Base-by-base conservation (phyloP, 2,329 filamentous ascomycete genomes). In the Penicillium sp. region DNA sequence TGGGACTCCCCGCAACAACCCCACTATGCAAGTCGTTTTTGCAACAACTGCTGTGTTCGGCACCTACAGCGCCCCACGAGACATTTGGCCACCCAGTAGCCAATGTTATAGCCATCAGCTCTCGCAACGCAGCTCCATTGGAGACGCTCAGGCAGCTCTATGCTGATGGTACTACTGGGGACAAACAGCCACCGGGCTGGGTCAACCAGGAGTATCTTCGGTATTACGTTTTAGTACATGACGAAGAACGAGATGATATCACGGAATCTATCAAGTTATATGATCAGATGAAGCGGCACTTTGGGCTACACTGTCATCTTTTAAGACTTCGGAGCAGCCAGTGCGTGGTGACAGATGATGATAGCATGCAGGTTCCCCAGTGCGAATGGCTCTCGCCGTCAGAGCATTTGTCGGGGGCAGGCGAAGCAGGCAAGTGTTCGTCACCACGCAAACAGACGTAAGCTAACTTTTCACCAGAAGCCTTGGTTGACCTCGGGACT, bases 211-310 rank as follows among this genome's bases (percentile, higher is more conserved):
- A 97, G 59, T 99, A 94, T 72, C 79, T 99, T 61, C 85, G 94
- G 61, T 99, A 99, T 74, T 99, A 99, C 74, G 90, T 99, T 16
- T 80, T 99, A 40, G 88, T 99, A 18, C 94, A 99, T 68, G 94
- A 99, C 66, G 95, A 99, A 75, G 94, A 99, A 70, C 86, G 86
- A 59, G 93, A 96, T 69, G 92, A 99, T 70, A 96, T 97, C 59
- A 85, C 85, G 37, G 89, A 92, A 74, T 96, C 92, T 13, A 93
- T 93, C 73, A 85, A 86, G 18, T 80, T 97, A 29, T 99, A 96
- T 73, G 94, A 99, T 66, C 91, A 97, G 73, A 99, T 99, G 95
- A 99, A 97, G 76, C 86, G 94, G n/a, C 91, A 97, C 75, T 90
- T 99, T 61, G 94, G 94, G 2, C 79, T 97, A 46, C 92, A 99